Evolutionary conservation across 148 eudicot genomes (phyloP), one percentile per base, ranked within the genome.

Genomic region (Vaccinium myrtillus): DNA sequence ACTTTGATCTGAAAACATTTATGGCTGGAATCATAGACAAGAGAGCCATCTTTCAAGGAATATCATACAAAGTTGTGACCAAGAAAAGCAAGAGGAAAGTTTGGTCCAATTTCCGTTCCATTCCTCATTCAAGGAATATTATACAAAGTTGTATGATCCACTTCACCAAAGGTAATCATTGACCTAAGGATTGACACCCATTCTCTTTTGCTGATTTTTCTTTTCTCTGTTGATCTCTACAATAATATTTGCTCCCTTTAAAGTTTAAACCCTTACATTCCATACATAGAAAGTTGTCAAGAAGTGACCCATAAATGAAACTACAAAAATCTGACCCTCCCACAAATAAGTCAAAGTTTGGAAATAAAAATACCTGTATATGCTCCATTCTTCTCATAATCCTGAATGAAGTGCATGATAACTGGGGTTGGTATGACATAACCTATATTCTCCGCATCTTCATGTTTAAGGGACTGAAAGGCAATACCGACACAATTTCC

Each of bases 401-500:
- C 92, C 23, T 50, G 81, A 23, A 90, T 87, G 63, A 90, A 90
- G 75, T 90, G 92, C 80, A 39, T 61, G 32, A 90, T 85, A 79
- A 90, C 90, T n/a, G 92, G 87, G 2, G 90, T 90, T 67, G 92
- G 92, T 85, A 90, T 90, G 55, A 90, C 89, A 84, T 88, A 88
- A 53, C 90, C 92, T 56, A 88, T 88, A 77, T 90, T 90, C 83
- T 90, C 90, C 1, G 77, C 92, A 82, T 88, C 90, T 8, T 88
- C 92, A 46, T 88, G 86, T 59, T 87, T 90, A 82, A 90, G 87
- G 63, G 91, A 87, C 63, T 90, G 92, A 78, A 90, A 90, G 58
- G 92, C 92, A 82, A 90, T 89, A 56, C 92, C 92, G 27, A 90
- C 90, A 32, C 92, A 90, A 30, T 87, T 81, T 19, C 90, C 92